Evolutionary conservation across 2,329 filamentous ascomycete species (phyloP).

Genomic region (Trichoderma aggressivum): DNA sequence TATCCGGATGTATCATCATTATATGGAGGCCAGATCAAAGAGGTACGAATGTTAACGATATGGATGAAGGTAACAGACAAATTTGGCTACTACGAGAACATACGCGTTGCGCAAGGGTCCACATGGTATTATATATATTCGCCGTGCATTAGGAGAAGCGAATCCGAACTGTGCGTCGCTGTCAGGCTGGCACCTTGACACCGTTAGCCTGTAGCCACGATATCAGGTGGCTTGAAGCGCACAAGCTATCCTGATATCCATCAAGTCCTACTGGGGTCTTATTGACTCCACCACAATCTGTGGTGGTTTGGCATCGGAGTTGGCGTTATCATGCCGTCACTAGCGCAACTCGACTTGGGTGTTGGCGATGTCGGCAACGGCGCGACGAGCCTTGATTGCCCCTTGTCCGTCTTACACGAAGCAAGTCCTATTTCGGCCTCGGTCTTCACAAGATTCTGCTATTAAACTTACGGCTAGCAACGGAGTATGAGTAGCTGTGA

Average conservation of each 20-base stretch:
- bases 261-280: background rate
- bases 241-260: background rate
- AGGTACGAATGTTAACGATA: background rate
- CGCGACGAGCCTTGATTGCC: background rate
- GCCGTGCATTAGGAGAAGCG: background rate
- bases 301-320: background rate
- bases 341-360: background rate
- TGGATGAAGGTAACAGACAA: background rate
- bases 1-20: background rate
- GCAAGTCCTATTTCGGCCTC: background rate
- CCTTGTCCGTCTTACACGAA: background rate
- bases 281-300: background rate
- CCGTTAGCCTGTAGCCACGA: background rate
- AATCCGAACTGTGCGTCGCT: background rate
- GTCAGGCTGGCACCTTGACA: background rate
- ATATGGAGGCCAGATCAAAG: background rate
- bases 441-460: background rate
- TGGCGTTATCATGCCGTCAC: background rate
- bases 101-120: background rate
- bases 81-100: background rate
- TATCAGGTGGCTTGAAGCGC: background rate
- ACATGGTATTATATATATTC: background rate
- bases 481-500: background rate
- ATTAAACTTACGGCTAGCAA: background rate
- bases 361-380: background rate